These are phyloP conservation scores for Mycena sp. DNA, from an alignment of 1,284 basidiomycete species.

Conservation along the genomic window DNA sequence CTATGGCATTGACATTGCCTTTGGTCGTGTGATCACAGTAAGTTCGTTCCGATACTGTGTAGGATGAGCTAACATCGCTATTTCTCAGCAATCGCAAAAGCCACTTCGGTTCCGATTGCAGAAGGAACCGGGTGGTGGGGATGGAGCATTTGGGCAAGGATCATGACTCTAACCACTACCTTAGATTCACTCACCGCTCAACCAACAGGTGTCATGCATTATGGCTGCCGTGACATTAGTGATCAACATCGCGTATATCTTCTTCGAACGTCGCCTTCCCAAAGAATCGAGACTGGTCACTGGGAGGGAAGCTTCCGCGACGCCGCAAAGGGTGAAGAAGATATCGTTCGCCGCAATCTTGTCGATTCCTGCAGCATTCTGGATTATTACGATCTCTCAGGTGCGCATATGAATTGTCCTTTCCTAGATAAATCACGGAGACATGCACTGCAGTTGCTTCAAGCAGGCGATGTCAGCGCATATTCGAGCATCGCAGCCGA, in stretches of 20 bases:
- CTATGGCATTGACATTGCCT: constrained; percentile 18
- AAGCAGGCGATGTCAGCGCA: constrained; percentile 10
- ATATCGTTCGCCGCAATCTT: not conserved
- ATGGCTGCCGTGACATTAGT: constrained; percentile 9
- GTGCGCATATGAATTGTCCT: not conserved
- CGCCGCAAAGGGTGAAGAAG: not conserved
- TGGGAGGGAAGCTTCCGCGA: not conserved
- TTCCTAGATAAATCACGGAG: not conserved
- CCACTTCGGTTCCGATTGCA: constrained; percentile 18
- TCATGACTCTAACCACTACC: not conserved
- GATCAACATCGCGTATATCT: constrained; percentile 14
- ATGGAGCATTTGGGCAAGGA: constrained; percentile 16
- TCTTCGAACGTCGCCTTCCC: constrained; percentile 10
- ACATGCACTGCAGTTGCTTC: constrained; percentile 7
- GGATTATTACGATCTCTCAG: constrained; percentile 23
- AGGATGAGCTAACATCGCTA: not conserved
- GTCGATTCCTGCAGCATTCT: constrained; percentile 19
- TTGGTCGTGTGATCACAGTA: constrained; percentile 12
- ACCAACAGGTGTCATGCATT: constrained; percentile 4
- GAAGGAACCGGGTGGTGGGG: constrained; percentile 19
- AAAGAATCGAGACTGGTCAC: not conserved
- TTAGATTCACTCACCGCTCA: not conserved
- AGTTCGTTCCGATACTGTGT: not conserved
- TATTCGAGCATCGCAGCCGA: constrained; percentile 9
- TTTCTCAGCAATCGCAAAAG: constrained; percentile 11